phyloP scores from a whole-genome alignment of 1,284 basidiomycete species.

The Rugosomyces carneus region DNA sequence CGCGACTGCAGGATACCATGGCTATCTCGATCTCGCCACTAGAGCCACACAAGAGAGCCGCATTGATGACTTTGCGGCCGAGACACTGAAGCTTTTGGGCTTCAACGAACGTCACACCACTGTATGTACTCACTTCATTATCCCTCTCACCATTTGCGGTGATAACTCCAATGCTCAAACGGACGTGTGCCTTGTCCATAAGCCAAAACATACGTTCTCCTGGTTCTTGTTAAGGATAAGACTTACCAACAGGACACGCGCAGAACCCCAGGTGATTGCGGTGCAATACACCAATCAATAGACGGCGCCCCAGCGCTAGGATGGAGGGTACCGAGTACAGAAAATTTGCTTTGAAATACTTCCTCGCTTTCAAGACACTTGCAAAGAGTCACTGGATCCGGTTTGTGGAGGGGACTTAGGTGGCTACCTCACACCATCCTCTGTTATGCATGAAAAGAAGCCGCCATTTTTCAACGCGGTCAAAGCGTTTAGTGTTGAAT shows the following conservation, averaged over 20 bases:
- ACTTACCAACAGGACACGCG: neutral
- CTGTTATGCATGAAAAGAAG: too few species aligned
- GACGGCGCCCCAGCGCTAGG: conserved; percentile 15
- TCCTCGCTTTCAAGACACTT: conserved; percentile 1
- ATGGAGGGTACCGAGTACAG: conserved; percentile 17
- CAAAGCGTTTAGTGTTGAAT: too few species aligned
- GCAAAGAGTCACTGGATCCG: neutral
- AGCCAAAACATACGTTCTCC: too few species aligned
- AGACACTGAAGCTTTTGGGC: conserved; percentile 17
- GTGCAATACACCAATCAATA: too few species aligned
- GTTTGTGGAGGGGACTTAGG: neutral
- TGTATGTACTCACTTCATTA: conserved; percentile 13
- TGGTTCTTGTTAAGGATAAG: conserved; percentile 10
- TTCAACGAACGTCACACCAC: conserved; percentile 12
- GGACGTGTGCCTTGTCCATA: conserved; percentile 16
- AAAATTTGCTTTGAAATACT: neutral
- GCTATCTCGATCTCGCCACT: conserved; percentile 6
- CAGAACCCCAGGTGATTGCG: neutral
- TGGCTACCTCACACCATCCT: too few species aligned
- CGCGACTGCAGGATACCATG: conserved; percentile 6
- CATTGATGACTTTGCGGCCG: conserved; percentile 17
- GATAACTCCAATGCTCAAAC: conserved; percentile 4
- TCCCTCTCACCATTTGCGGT: conserved; percentile 17
- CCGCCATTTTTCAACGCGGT: too few species aligned
- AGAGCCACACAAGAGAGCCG: conserved; percentile 9